Evolutionary conservation across 148 eudicot species (phyloP), one percentile per base, ranked within the genome.

Genomic region (Dysphania ambrosioides): DNA sequence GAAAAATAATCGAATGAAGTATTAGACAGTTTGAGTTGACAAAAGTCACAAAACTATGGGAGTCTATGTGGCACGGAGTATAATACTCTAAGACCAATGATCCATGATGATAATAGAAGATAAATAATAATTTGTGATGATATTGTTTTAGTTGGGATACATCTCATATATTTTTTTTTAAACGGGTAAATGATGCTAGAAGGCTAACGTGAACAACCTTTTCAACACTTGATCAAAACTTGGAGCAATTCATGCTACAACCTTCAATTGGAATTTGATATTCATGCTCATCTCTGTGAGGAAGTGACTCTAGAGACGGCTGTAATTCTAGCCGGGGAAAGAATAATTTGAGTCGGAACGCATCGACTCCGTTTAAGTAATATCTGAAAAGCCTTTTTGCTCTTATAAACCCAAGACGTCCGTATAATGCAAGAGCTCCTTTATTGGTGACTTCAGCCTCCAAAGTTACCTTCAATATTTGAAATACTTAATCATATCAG

Each of bases 391-490:
- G 96, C 76, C 98, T 89, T 79, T 92, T 95, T 40, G 98, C 96
- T 76, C 96, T 83, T 31, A 95, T 86, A 78, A 95, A 95, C 24
- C 98, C 98, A 11, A 95, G 88, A n/a, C 98, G 87, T 0, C 97
- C 97, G 35, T 95, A 95, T 32, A 95, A 78, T 66, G 97, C 98
- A 58, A 95, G 92, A 23, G 98, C 98, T 68, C 97, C 96, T 74
- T 87, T 92, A 80, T 95, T 92, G 66, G 97, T 92, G 71, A 95
- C 98, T 78, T 95, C 98, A 36, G 98, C 97, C 84, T 95, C 98
- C 82, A 95, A 66, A 23, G 98, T 92, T 29, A 92, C 98, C 98
- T 93, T 72, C 82, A 83, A 63, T 71, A 70, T 26, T 30, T 30
- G 32, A n/a, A 41, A 66, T 2, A 60, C 23, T 60, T 38, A 74